Evolutionary conservation across 2,329 filamentous ascomycete species (phyloP), one percentile per base, ranked within the genome.

Genomic region (Neobulgaria alba): DNA sequence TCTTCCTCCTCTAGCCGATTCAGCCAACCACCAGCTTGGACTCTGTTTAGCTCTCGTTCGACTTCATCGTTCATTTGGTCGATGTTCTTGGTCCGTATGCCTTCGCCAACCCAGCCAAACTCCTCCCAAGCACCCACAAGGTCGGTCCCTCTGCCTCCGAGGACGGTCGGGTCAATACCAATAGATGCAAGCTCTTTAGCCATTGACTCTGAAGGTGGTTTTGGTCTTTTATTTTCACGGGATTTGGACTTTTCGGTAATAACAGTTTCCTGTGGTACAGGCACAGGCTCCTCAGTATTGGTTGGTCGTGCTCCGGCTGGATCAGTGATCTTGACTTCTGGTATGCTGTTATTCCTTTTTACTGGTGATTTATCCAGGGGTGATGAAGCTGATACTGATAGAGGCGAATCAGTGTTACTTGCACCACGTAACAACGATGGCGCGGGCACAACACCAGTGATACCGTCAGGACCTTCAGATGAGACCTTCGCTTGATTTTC

Each of bases 1-100:
- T 96, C 90, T 55, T 95, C 88, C 51, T 92, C 85, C 51, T 90
- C 69, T 50, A 82, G 74, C 45, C 90, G 82, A 37, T 83, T 82
- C 35, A 96, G 71, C 89, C 90, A 96, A 46, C 86, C 89, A 41
- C 87, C 90, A 36, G 89, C 89, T 64, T 95, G 90, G 2, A 90
- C 84, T 51, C 87, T 85, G 49, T 88, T 87, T 42, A 95, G 76
- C 59, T 95, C 89, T 47, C 88, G 79, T 39, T 90, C 85, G 41
- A 95, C 73, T 49, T 94, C 87, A 10, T 75, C 69, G 63, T 89
- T 86, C 58, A 95, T 72, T 38, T 85, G 79, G 37, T 93, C 85
- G 40, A 90, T 79, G 45, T 78, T 84, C 49, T 82, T 80, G 33
- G 78, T 70, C 39, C 85, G 79, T 61, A 87, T 80, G 49, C 85